Evolutionary conservation across 2,329 filamentous ascomycete species (phyloP).

Genomic region (Colletotrichum destructivum): DNA sequence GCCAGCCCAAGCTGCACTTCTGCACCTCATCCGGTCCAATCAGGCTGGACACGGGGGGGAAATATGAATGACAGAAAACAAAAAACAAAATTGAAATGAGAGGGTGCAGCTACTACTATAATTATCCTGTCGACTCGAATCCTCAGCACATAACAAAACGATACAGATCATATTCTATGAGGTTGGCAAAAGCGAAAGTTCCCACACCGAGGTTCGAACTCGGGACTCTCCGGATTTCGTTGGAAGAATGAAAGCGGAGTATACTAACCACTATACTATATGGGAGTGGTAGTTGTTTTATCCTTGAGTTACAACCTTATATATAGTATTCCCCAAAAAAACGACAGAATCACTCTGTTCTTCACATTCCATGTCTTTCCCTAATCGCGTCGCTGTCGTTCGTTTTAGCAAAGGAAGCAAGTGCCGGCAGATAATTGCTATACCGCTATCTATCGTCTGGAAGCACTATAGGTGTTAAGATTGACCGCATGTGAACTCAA

Average conservation of each 20-base stretch:
- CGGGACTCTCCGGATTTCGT: slow-evolving; percentile 29
- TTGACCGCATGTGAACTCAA: background rate
- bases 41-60: no score
- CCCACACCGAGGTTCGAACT: slow-evolving; percentile 39
- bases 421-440: background rate
- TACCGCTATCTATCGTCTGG: background rate
- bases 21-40: no score
- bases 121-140: no score
- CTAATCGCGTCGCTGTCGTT: background rate
- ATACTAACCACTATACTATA: slow-evolving; percentile 41
- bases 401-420: background rate
- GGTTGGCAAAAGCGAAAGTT: background rate
- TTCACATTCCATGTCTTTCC: background rate
- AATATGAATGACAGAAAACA: no score
- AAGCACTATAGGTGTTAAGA: background rate
- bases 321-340: no score
- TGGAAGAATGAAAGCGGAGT: slow-evolving; percentile 31
- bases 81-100: no score
- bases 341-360: no score
- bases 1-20: no score
- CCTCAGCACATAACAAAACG: no score
- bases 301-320: no score
- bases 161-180: rapidly evolving
- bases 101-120: no score
- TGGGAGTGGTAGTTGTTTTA: slow-evolving; percentile 20